A percentile compares a stretch with the other conserved stretches of the same genome.
These are phyloP conservation scores for Neurospora sp. DNA, from an alignment of 495 filamentous ascomycete species.

Conservation along the genomic window DNA sequence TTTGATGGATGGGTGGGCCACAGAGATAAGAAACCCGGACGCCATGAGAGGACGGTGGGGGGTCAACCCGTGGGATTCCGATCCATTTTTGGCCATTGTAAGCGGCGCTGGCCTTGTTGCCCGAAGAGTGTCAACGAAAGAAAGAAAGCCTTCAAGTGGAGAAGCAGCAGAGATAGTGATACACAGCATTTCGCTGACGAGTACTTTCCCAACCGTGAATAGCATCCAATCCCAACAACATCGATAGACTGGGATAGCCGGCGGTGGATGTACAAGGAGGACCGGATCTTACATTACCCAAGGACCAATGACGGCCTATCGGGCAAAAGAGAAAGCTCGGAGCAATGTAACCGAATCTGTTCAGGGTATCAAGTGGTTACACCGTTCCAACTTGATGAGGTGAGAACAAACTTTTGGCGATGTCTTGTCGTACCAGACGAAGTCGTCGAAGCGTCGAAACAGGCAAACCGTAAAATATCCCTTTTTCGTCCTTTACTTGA, in stretches of 20 bases:
- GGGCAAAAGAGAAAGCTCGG: neutral
- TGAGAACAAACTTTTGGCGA: neutral
- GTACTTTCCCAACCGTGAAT: neutral
- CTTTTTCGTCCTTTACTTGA: neutral
- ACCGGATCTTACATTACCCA: neutral
- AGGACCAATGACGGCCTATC: neutral
- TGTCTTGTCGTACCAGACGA: neutral
- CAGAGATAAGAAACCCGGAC: slow-evolving; percentile 16
- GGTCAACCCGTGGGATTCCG: slow-evolving; percentile 8
- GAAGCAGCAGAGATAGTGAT: neutral
- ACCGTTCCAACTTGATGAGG: neutral
- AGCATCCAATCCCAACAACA: neutral
- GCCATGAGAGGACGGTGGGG: slow-evolving; percentile 9
- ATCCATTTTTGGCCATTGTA: neutral
- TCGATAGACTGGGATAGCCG: neutral
- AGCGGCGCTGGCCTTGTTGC: neutral
- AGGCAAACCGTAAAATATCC: neutral
- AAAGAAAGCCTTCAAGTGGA: neutral
- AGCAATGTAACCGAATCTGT: neutral
- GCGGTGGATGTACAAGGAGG: neutral
- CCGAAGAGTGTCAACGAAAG: neutral
- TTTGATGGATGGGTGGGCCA: slow-evolving; percentile 5
- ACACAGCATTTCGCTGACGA: neutral
- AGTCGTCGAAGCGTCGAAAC: neutral
- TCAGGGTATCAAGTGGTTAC: neutral